phyloP scores from a whole-genome alignment of 2,329 filamentous ascomycete genomes.

The Zalaria sp. region DNA sequence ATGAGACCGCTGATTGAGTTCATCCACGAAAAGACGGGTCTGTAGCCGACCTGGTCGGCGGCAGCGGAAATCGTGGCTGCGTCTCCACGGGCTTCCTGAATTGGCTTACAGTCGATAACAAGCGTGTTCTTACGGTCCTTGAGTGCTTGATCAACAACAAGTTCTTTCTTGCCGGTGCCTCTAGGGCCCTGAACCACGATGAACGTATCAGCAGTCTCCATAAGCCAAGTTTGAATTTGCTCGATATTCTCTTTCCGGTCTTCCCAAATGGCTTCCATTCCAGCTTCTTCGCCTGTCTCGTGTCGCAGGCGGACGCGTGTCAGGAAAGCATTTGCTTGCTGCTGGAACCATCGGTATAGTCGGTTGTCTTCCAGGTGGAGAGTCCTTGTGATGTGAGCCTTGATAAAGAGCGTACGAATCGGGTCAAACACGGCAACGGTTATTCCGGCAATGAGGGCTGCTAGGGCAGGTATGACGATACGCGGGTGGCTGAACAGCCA shows the following conservation, averaged over 20 bases:
- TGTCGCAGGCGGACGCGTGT: slow-evolving; percentile 32
- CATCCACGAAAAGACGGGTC: slow-evolving; percentile 90
- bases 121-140: slow-evolving; percentile 60
- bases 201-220: slow-evolving; percentile 81
- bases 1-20: slow-evolving; percentile 88
- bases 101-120: slow-evolving; percentile 82
- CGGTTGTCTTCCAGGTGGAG: slow-evolving; percentile 61
- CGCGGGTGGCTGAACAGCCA: slow-evolving; percentile 79
- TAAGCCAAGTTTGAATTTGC: slow-evolving; percentile 70
- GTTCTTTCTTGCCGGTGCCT: slow-evolving; percentile 79
- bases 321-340: slow-evolving; percentile 50
- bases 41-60: slow-evolving; percentile 73
- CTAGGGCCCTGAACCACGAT: slow-evolving; percentile 86
- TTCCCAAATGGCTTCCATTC: slow-evolving; percentile 72
- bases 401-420: slow-evolving; percentile 85
- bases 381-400: slow-evolving; percentile 66
- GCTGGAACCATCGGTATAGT: slow-evolving; percentile 69
- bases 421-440: slow-evolving; percentile 89
- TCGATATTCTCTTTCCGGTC: slow-evolving; percentile 72
- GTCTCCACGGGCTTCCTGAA: slow-evolving; percentile 83
- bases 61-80: slow-evolving; percentile 70
- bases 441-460: slow-evolving; percentile 65
- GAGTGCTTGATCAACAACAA: slow-evolving; percentile 74
- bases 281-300: slow-evolving; percentile 48
- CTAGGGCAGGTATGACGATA: slow-evolving; percentile 71